phyloP scores from a whole-genome alignment of 2,329 filamentous ascomycete species.

The Pyricularia pennisetigena region DNA sequence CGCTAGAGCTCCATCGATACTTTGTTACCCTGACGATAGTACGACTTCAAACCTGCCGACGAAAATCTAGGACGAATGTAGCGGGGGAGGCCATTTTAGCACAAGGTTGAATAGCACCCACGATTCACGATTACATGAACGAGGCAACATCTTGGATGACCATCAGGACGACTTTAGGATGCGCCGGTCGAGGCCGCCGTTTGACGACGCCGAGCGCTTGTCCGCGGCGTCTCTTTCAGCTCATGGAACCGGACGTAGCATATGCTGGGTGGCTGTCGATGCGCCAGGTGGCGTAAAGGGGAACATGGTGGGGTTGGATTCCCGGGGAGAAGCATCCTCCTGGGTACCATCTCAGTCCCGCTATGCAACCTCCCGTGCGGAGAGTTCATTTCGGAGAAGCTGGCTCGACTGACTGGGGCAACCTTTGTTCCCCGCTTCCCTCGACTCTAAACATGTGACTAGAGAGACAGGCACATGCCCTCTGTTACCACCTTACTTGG shows the following conservation, averaged over 20 bases:
- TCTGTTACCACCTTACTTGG: background rate
- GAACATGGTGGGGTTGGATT: background rate
- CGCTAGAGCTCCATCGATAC: constrained; percentile 21
- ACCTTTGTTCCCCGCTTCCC: background rate
- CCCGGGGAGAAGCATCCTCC: background rate
- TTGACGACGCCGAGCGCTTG: background rate
- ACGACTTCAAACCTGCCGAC: background rate
- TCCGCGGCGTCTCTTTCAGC: background rate
- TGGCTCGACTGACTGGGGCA: background rate
- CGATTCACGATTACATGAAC: background rate
- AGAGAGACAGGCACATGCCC: background rate
- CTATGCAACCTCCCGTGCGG: constrained; percentile 10
- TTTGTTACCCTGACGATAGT: background rate
- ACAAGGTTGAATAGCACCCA: background rate
- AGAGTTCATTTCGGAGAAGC: constrained; percentile 4
- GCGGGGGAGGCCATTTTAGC: background rate
- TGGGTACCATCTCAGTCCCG: background rate
- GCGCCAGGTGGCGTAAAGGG: background rate
- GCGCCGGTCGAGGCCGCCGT: background rate
- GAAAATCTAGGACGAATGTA: background rate
- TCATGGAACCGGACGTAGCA: background rate
- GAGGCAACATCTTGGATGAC: background rate
- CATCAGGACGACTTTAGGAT: background rate
- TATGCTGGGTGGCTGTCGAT: background rate
- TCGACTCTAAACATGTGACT: background rate